Conservation (phyloP, 768 basidiomycete species). For the Collybia nuda region DNA sequence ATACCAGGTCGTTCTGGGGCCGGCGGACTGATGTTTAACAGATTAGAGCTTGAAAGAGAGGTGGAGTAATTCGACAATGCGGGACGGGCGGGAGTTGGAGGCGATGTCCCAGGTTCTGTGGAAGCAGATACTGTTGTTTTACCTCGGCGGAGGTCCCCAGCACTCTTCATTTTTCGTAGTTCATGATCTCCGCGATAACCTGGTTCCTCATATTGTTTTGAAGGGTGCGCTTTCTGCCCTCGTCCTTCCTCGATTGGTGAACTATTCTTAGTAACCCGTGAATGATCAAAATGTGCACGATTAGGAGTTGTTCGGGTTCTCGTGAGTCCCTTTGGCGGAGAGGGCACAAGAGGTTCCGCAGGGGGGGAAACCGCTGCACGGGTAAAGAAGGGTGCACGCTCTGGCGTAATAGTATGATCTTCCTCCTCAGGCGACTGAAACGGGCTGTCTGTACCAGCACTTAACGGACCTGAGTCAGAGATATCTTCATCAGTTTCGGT, state of each 20-base stretch:
- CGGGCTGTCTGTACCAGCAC: constrained; percentile 32
- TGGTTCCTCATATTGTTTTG: constrained; percentile 35
- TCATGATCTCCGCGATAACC: constrained; percentile 53
- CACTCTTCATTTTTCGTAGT: constrained; percentile 83
- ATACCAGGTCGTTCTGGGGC: constrained; percentile 33
- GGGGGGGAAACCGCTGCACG: constrained; percentile 53
- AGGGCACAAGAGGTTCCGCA: constrained; percentile 21
- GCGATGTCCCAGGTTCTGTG: constrained; percentile 21
- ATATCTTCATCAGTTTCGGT: constrained; percentile 55
- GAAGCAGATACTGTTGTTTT: constrained; percentile 27
- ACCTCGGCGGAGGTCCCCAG: constrained; percentile 69
- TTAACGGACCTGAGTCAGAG: constrained; percentile 55
- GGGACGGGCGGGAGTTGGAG: constrained; percentile 35
- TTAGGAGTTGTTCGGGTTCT: constrained; percentile 80
- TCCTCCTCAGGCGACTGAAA: constrained; percentile 51
- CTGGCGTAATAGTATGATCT: constrained; percentile 74
- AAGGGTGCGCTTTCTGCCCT: constrained; percentile 16
- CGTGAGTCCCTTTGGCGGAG: constrained; percentile 46
- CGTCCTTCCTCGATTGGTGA: constrained; percentile 21
- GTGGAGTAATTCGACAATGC: constrained; percentile 50
- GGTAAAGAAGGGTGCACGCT: constrained; percentile 49
- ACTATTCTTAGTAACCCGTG: constrained; percentile 32
- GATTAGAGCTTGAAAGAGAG: constrained; percentile 71
- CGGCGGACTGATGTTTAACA: constrained; percentile 40
- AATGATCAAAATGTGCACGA: constrained; percentile 47